Evolutionary conservation across 192 early-diverging fungal genomes (phyloP).

Genomic region (Backusella circina): DNA sequence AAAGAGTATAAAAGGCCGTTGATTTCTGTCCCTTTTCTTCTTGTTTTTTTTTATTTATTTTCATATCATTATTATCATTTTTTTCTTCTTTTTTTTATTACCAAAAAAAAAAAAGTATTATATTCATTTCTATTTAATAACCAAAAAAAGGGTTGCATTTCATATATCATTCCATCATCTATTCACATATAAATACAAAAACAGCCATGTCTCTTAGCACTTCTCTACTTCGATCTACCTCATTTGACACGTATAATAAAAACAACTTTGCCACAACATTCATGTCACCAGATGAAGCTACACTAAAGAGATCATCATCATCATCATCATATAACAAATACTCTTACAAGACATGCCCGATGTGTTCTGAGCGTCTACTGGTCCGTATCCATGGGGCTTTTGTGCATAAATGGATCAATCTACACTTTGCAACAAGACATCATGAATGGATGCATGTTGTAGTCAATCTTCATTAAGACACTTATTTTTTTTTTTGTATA

Average conservation of each 20-base stretch:
- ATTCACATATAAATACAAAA: not conserved
- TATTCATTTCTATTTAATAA: not conserved
- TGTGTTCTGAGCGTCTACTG: conserved; percentile 29
- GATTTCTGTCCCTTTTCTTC: not conserved
- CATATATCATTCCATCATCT: not conserved
- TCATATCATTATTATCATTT: not conserved
- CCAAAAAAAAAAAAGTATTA: not conserved
- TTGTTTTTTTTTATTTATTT: not conserved
- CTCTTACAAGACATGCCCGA: conserved; percentile 29
- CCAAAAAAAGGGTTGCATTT: not conserved
- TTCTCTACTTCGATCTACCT: conserved; percentile 1
- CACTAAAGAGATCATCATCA: conserved; percentile 1
- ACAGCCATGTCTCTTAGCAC: not conserved
- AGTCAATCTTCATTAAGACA: conserved; percentile 28
- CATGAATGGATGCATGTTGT: conserved; percentile 34
- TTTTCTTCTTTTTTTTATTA: not conserved
- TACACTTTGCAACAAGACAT: conserved; percentile 28
- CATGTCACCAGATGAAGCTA: not conserved
- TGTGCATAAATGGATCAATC: conserved; percentile 37
- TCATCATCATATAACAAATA: conserved; percentile 12
- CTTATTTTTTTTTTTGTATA: not conserved
- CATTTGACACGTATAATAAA: not conserved
- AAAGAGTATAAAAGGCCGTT: not conserved
- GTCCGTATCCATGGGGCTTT: conserved; percentile 33
- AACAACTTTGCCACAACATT: not conserved